Evolutionary conservation across 495 filamentous ascomycete genomes (phyloP).

Genomic region (Apiosordaria backusii): DNA sequence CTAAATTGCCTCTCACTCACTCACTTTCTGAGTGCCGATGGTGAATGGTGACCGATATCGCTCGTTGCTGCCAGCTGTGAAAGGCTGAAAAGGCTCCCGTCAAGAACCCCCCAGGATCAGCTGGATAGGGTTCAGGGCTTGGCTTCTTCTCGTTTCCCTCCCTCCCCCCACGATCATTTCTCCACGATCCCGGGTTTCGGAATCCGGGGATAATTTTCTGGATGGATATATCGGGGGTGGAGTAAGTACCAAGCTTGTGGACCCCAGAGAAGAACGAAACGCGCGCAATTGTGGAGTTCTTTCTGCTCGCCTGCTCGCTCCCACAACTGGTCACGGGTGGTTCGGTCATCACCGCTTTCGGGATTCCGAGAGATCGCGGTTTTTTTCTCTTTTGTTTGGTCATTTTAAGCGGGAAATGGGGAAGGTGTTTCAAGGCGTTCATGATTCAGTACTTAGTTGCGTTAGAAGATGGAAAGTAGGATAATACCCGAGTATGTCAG

Average conservation of each 20-base stretch:
- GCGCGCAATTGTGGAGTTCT: neutral
- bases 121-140: neutral
- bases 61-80: no score
- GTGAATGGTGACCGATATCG: neutral
- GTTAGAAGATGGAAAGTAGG: neutral
- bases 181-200: neutral
- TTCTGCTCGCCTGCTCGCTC: neutral
- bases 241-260: neutral
- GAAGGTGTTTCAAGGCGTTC: neutral
- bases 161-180: neutral
- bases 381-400: constrained; percentile 7
- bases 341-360: neutral
- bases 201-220: neutral
- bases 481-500: neutral
- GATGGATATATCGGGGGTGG: neutral
- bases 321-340: neutral
- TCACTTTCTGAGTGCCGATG: neutral
- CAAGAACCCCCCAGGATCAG: neutral
- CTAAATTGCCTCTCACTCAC: neutral
- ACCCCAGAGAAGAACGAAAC: neutral
- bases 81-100: neutral
- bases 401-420: neutral
- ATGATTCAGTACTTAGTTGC: neutral
- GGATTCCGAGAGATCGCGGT: neutral
- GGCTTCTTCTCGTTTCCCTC: neutral